A percentile compares a stretch with the other conserved stretches of the same genome.
phyloP scores from a whole-genome alignment of 495 filamentous ascomycete genomes.

The Penicillium nucicola region DNA sequence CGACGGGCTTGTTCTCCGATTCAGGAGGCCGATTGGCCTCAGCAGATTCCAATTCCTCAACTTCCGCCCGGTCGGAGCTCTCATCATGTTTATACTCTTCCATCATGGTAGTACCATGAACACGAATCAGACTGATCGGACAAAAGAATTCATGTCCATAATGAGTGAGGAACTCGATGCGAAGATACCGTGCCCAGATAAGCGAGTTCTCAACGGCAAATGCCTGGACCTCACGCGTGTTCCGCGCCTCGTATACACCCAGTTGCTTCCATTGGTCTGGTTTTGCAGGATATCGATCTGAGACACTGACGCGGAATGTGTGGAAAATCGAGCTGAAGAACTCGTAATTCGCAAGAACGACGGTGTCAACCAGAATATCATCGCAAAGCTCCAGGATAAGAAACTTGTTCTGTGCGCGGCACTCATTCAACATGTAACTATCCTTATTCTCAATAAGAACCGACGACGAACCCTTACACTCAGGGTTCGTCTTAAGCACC shows the following conservation, averaged over 20 bases:
- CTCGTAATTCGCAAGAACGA: constrained; percentile 95
- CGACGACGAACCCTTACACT: constrained; percentile 79
- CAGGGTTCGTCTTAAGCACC: constrained; percentile 81
- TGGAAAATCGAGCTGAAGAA: constrained; percentile 98
- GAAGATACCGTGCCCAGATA: constrained; percentile 91
- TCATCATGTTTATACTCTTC: constrained; percentile 81
- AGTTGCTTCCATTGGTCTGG: constrained; percentile 86
- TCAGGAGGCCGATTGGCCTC: constrained; percentile 33
- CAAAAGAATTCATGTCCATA: constrained; percentile 97
- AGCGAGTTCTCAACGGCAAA: constrained; percentile 89
- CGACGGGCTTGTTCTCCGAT: constrained; percentile 3
- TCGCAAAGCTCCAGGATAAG: constrained; percentile 87
- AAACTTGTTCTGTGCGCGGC: constrained; percentile 83
- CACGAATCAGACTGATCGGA: constrained; percentile 81
- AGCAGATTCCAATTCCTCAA: constrained; percentile 39
- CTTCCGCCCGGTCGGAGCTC: constrained; percentile 58
- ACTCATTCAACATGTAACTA: constrained; percentile 96
- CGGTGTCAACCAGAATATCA: constrained; percentile 91
- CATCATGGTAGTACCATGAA: constrained; percentile 96
- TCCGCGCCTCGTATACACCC: constrained; percentile 84
- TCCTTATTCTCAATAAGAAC: constrained; percentile 96
- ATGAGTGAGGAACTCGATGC: constrained; percentile 87
- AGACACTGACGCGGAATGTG: constrained; percentile 82
- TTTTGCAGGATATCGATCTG: constrained; percentile 91
- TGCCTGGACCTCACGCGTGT: constrained; percentile 89